Base-by-base conservation (phyloP, 345 rosid species). In the Hibiscus tridactylites region DNA sequence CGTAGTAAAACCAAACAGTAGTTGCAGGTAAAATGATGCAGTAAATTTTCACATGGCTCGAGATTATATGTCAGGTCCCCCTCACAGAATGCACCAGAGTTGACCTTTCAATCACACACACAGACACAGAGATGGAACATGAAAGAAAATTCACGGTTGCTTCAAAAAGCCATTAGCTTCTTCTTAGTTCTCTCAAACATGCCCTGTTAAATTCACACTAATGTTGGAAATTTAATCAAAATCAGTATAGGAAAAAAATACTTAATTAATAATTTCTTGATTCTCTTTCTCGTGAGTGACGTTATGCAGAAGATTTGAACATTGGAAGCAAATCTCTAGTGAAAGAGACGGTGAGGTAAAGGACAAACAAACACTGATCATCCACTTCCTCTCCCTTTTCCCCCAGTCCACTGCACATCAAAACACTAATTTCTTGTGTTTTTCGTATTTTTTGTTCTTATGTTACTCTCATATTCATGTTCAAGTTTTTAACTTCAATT, bases 341-440 rank as follows among this genome's bases (percentile, higher is more conserved):
- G 79, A 76, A 76, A 76, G 72, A 49, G 77, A 76, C 65, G n/a
- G 15, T 0, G 31, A 21, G 54, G 17, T 6, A 61, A 37, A 72
- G 2, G 74, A 82, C 79, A 72, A 65, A 24, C 13, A 47, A 66
- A 26, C 54, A 26, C 19, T 26, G 57, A 56, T 61, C 71, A 65
- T 73, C 47, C 33, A 11, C 12, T 52, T 28, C 16, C 8, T 1
- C 10, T 35, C 39, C 7, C 39, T 35, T 21, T 65, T 9, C 0
- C 35, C 0, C 5, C 42, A 37, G 9, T 37, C 9, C 42, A 37
- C 42, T 37, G 42, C 42, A 37, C 47, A 9, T 21, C 54, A 65
- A 11, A 64, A 65, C 50, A 4, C 9, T 42, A 42, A 63, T 39
- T 46, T 44, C 1, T 13, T 6, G 8, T 10, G 17, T 9, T 37